Evolutionary conservation across 2,329 filamentous ascomycete species (phyloP).

Genomic region (Hawksworthiomyces lignivorus): DNA sequence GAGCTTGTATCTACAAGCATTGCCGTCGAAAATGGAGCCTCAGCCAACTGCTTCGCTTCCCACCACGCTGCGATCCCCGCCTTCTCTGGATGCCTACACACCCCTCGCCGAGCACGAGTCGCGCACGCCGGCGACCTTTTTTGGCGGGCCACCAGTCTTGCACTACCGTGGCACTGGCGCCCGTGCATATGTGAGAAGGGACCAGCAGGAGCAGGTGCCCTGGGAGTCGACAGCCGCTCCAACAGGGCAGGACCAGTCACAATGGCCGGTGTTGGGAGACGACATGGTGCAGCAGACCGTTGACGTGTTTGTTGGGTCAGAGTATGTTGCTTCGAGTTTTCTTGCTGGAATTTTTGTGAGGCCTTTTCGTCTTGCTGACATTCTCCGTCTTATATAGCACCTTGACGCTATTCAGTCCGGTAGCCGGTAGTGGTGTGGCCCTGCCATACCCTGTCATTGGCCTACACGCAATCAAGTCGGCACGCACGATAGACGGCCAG

Average conservation of each 20-base stretch:
- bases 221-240: conserved; percentile 33
- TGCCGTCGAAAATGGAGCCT: no score
- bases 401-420: conserved; percentile 56
- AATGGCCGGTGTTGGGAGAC: conserved; percentile 20
- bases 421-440: conserved; percentile 51
- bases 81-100: conserved; percentile 52
- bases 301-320: conserved; percentile 51
- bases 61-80: conserved; percentile 50
- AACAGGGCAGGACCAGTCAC: conserved; percentile 24
- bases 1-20: no score
- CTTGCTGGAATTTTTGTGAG: no score
- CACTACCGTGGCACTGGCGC: conserved; percentile 53
- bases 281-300: conserved; percentile 39
- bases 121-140: conserved; percentile 66
- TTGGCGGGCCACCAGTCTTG: conserved; percentile 61
- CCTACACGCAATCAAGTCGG: conserved; percentile 65
- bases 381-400: conserved; percentile 35
- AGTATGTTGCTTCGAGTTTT: no score
- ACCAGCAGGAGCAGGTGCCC: conserved; percentile 47
- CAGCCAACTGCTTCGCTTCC: conserved; percentile 20
- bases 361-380: conserved; percentile 1
- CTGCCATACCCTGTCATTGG: conserved; percentile 70
- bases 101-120: conserved; percentile 61
- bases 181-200: conserved; percentile 49
- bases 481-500: conserved; percentile 27